These are phyloP conservation scores for Ceratocystis albifundus DNA, from an alignment of 2,329 filamentous ascomycete species.

Conservation along the genomic window DNA sequence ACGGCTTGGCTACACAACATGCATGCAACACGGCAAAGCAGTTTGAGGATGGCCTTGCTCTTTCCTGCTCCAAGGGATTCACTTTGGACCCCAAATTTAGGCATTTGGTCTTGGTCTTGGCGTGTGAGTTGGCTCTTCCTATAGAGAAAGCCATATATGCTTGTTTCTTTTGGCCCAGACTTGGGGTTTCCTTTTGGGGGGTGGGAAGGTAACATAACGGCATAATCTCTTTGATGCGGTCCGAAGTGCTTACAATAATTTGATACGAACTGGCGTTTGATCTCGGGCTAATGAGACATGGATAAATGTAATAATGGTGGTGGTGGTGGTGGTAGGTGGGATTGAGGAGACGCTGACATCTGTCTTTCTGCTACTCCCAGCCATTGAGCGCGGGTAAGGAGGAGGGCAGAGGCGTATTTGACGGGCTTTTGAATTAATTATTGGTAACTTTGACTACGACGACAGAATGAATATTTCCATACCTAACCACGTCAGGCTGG, in stretches of 20 bases:
- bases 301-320: not conserved
- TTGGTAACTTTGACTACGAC: not conserved
- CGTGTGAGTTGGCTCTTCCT: not conserved
- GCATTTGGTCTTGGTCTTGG: not conserved
- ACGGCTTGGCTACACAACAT: not conserved
- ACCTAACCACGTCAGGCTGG: not conserved
- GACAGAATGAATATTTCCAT: not conserved
- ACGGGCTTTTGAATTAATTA: not conserved
- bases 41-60: not conserved
- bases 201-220: not conserved
- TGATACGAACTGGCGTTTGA: not conserved
- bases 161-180: not conserved
- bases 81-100: too few relatives aligned
- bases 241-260: not conserved
- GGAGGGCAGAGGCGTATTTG: not conserved
- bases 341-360: not conserved
- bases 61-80: not conserved
- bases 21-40: not conserved
- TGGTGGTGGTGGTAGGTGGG: not conserved
- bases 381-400: not conserved
- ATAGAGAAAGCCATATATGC: not conserved
- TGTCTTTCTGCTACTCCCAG: not conserved
- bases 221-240: not conserved
- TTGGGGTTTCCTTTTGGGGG: not conserved
- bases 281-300: not conserved